These are phyloP conservation scores for Phaseolus coccineus DNA, from an alignment of 331 rosid species.

Conservation along the genomic window DNA sequence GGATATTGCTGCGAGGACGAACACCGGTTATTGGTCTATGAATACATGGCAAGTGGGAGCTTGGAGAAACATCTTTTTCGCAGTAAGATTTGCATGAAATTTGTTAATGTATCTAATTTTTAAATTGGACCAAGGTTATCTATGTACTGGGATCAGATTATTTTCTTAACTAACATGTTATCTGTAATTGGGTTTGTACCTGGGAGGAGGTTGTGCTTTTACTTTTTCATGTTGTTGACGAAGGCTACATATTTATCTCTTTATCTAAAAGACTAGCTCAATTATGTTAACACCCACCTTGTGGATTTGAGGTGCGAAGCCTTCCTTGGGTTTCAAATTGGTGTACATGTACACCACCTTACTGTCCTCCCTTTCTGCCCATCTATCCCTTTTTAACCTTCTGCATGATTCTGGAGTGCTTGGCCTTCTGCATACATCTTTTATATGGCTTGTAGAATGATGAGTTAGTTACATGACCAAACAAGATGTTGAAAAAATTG, in stretches of 20 bases:
- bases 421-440: not conserved
- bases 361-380: not conserved
- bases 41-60: constrained; percentile 93
- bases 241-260: constrained; percentile 23
- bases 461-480: constrained; percentile 15
- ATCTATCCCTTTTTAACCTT: not conserved
- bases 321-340: constrained; percentile 33
- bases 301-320: not conserved
- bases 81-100: constrained; percentile 58
- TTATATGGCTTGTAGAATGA: constrained; percentile 2
- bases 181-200: constrained; percentile 2
- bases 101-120: not conserved
- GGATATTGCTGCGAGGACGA: constrained; percentile 96
- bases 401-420: not conserved
- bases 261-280: constrained; percentile 24
- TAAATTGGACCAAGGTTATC: constrained; percentile 6
- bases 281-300: constrained; percentile 8
- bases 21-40: constrained; percentile 83
- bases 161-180: constrained; percentile 17
- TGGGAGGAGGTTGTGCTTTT: constrained; percentile 4
- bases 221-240: constrained; percentile 4
- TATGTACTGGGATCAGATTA: constrained; percentile 6
- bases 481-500: constrained; percentile 35
- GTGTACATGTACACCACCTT: constrained; percentile 20
- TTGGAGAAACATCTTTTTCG: constrained; percentile 92